Base-by-base conservation (phyloP, 192 early-diverging fungal species). In the Diversispora epigaea region DNA sequence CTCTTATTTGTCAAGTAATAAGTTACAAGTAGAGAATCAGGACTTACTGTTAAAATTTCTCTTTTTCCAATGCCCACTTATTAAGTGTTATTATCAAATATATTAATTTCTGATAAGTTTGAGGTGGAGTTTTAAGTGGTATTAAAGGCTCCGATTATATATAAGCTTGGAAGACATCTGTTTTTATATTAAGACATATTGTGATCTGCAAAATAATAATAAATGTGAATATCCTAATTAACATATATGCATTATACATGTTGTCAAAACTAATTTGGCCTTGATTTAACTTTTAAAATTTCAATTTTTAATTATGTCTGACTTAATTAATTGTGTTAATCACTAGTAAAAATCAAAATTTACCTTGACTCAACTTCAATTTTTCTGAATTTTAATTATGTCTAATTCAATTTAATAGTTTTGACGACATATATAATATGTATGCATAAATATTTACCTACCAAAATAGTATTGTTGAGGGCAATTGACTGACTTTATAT, bases 161-260 rank as follows among this genome's bases (percentile, higher is more conserved):
- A 60, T 60, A 10, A 60, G 22, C 4, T 45, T 66, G 64, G 14
- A 66, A 45, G 43, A 21, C 64, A 21, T 66, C 64, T 32, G 41
- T 66, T 14, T 66, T 66, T 14, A 14, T 14, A n/a, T 66, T 66
- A 66, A 66, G 60, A 19, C 60, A 61, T 61, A 61, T 40, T 61
- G 60, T 61, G 14, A 21, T 40, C 60, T 39, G 39, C 21, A 40
- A 22, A 21, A 21, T 14, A n/a, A 61, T 40, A 61, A 61, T 39
- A n/a, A n/a, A 39, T 61, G 60, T 61, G n/a, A 61, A 61, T 8
- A 61, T 61, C n/a, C 21, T 40, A 21, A 61, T 39, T 52, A 61
- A 61, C 3, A 40, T n/a, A 14, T 61, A 21, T 4, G n/a, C n/a
- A n/a, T n/a, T n/a, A n/a, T n/a, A n/a, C n/a, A n/a, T n/a, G n/a